Base-by-base conservation (phyloP, 2,329 filamentous ascomycete genomes). In the Albophoma yamanashiensis region DNA sequence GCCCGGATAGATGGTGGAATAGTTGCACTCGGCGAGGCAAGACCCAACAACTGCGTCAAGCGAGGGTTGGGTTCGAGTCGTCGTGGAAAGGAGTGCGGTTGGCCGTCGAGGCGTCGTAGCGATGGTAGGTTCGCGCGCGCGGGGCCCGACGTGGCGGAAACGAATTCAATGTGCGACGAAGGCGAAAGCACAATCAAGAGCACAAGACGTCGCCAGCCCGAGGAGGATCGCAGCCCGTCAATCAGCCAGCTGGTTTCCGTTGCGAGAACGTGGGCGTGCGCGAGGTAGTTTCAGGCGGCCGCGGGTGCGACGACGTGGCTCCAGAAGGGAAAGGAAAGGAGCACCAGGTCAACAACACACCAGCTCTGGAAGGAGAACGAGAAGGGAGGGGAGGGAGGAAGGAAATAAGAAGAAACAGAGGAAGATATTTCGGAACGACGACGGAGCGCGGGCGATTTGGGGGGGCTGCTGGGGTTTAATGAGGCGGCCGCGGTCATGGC, bases 11-110 rank as follows among this genome's bases (percentile, higher is more conserved):
- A 69, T 65, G 65, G 63, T 67, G 68, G 61, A 66, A 67, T 64
- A 70, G 65, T 58, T 39, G 58, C 62, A 67, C 64, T 63, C 65
- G 64, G 63, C 67, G 67, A 67, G 63, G 64, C 62, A 63, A 65
- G 64, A 68, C 68, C 70, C 73, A 74, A 70, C 71, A 71, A 75
- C 68, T 76, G 76, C 77, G 69, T 79, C 76, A 74, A 79, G 76
- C 75, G 73, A 76, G 74, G 71, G 71, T 67, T 65, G 65, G 68
- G 68, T 66, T 68, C 65, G 66, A 70, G 69, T 66, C 62, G 64
- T 57, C 22, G 50, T 15, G 43, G n/a, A 34, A 53, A 59, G 64
- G 67, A 64, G 67, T 66, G 64, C 65, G 64, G 64, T 63, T 66
- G 69, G 76, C 76, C 74, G 74, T 76, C 73, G 73, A 78, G 75